Evolutionary conservation across 768 basidiomycete genomes (phyloP), one percentile per base, ranked within the genome.

Genomic region (Termitomyces sp.): DNA sequence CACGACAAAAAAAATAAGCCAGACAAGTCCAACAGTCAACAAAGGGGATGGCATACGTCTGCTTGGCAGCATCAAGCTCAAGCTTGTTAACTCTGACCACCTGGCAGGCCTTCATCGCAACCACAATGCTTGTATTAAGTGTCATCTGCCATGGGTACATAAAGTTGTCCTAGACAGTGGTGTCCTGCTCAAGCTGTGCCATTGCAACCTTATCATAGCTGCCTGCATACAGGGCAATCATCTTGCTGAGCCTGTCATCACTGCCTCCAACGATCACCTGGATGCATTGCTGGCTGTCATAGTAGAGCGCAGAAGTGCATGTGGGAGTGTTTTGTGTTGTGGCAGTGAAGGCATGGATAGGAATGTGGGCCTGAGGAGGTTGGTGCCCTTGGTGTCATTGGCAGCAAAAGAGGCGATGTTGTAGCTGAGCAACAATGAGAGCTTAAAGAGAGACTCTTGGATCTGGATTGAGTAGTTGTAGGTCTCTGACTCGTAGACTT

Each of bases 271-370:
- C 73, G 25, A 78, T 77, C 1, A 76, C 75, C 2, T 74, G 72
- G 31, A 89, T 65, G 75, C 71, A 5, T 69, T 69, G 2, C 85
- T 80, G 0, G 86, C 90, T 9, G 75, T 67, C 37, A 83, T 81
- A 0, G 95, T 85, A 0, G 95, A 88, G 50, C 97, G 89, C n/a
- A 86, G 81, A 52, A 98, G 83, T 0, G 97, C 96, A 65, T 98
- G 97, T 0, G 97, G 92, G 52, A 98, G 88, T 0, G 97, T 98
- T 85, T 98, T 98, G 78, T 95, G 94, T 65, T 87, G 88, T 27
- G 75, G 68, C 2, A 76, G 73, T 23, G 83, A 79, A 1, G 83
- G 77, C 0, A 85, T 72, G 42, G 83, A 66, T 19, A 87, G 83
- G 3, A 82, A 72, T 27, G 62, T 55, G 17, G 92, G 91, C 2